These are phyloP conservation scores for Hypoxylon lienhwacheense DNA, from an alignment of 495 filamentous ascomycete genomes.

Conservation along the genomic window DNA sequence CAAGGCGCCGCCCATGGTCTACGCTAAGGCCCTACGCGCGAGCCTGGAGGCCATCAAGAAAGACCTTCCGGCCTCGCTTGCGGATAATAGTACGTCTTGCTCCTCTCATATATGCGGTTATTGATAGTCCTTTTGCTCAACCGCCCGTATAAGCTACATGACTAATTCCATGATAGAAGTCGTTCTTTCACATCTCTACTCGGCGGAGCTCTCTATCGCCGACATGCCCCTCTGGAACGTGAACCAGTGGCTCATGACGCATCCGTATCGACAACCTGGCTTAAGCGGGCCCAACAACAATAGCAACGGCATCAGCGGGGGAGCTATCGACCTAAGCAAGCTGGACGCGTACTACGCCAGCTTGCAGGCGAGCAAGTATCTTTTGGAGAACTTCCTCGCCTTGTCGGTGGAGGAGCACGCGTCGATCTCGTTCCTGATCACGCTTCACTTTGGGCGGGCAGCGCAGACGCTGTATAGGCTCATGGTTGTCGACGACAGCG, in stretches of 20 bases:
- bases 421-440: slow-evolving; percentile 27
- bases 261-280: slow-evolving; percentile 1
- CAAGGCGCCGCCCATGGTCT: slow-evolving; percentile 23
- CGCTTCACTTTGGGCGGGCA: slow-evolving; percentile 31
- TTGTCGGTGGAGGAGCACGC: slow-evolving; percentile 17
- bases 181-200: slow-evolving; percentile 10
- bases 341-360: slow-evolving; percentile 28
- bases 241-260: slow-evolving; percentile 20
- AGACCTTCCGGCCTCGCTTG: slow-evolving; percentile 19
- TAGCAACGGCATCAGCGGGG: neutral
- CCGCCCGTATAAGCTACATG: too few relatives aligned
- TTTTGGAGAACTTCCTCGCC: slow-evolving; percentile 33
- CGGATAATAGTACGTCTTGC: slow-evolving; percentile 32
- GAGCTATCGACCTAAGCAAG: slow-evolving; percentile 24
- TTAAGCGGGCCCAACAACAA: too few relatives aligned
- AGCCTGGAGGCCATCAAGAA: slow-evolving; percentile 24
- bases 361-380: slow-evolving; percentile 26
- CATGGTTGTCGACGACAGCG: slow-evolving; percentile 28
- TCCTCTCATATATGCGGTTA: too few relatives aligned
- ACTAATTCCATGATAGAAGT: slow-evolving; percentile 15
- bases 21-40: slow-evolving; percentile 24
- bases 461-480: slow-evolving; percentile 36
- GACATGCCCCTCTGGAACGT: slow-evolving; percentile 34
- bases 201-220: slow-evolving; percentile 28
- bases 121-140: too few relatives aligned